These are phyloP conservation scores for Cryptococcus hybrid DNA, from an alignment of 1,284 basidiomycete species.

Conservation along the genomic window DNA sequence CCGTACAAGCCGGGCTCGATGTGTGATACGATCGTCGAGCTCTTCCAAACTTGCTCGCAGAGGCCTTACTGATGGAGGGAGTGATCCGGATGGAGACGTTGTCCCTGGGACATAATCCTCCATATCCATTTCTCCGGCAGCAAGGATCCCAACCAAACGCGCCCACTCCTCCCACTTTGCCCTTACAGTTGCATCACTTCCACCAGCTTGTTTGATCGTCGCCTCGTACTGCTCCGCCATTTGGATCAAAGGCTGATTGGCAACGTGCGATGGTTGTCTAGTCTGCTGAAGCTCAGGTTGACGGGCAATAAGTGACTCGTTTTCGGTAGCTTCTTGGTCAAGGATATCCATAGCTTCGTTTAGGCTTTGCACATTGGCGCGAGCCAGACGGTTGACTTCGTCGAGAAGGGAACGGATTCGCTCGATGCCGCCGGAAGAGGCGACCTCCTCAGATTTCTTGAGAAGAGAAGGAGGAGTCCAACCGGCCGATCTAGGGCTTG, in stretches of 20 bases:
- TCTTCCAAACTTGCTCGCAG: slow-evolving; percentile 76
- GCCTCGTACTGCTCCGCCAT: slow-evolving; percentile 68
- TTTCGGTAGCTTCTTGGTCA: slow-evolving; percentile 84
- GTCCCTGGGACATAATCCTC: slow-evolving; percentile 56
- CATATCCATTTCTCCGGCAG: slow-evolving; percentile 69
- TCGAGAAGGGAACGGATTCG: slow-evolving; percentile 70
- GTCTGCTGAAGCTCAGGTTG: slow-evolving; percentile 49
- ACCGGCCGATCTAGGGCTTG: slow-evolving; percentile 85
- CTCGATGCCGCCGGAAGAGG: slow-evolving; percentile 69
- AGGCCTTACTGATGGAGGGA: slow-evolving; percentile 58
- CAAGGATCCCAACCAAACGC: slow-evolving; percentile 66
- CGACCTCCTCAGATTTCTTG: slow-evolving; percentile 81
- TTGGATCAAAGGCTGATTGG: slow-evolving; percentile 67
- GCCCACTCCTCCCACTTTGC: slow-evolving; percentile 87
- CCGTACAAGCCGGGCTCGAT: slow-evolving; percentile 62
- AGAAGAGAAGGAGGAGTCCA: slow-evolving; percentile 81
- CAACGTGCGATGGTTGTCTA: slow-evolving; percentile 68
- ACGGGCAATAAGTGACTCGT: slow-evolving; percentile 60
- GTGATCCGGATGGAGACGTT: slow-evolving; percentile 18
- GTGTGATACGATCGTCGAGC: slow-evolving; percentile 68
- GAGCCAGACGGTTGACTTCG: slow-evolving; percentile 67
- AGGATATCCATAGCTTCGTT: slow-evolving; percentile 83
- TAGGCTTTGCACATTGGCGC: slow-evolving; percentile 63
- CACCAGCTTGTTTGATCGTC: slow-evolving; percentile 69
- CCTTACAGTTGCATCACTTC: slow-evolving; percentile 71